Conservation (phyloP, 176 grass and related monocot genomes). For the Hsuehochloa calcarea region DNA sequence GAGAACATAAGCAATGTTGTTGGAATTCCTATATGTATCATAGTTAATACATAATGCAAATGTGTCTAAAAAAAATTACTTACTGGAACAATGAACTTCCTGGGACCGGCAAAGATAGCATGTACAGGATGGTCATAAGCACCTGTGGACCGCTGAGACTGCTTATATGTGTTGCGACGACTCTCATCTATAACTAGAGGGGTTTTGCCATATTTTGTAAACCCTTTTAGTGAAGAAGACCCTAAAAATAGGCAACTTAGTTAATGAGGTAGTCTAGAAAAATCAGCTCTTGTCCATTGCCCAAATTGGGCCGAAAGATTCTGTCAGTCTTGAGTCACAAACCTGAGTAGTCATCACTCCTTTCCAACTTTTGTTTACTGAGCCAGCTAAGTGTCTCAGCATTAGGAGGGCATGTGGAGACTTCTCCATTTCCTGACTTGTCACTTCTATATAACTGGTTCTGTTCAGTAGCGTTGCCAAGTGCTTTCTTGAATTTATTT, state of each 20-base stretch:
- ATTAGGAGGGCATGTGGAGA: neutral
- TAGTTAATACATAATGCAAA: neutral
- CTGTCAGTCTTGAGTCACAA: neutral
- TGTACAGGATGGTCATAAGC: constrained; percentile 30
- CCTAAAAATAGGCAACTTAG: constrained; percentile 28
- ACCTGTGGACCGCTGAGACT: constrained; percentile 2
- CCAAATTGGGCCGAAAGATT: neutral
- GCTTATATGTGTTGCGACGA: constrained; percentile 44
- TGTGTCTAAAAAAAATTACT: constrained; percentile 4
- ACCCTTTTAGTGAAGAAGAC: constrained; percentile 23
- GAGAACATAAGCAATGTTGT: neutral
- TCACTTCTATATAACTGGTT: neutral
- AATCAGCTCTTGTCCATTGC: neutral
- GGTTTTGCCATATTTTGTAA: constrained; percentile 37
- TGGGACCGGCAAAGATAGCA: constrained; percentile 33
- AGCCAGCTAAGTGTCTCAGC: constrained; percentile 29
- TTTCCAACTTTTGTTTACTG: constrained; percentile 30
- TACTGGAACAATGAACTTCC: constrained; percentile 48
- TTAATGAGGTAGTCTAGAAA: neutral
- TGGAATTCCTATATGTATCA: neutral
- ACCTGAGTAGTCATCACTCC: constrained; percentile 42
- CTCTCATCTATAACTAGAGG: constrained; percentile 33
- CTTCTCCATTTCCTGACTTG: no score
- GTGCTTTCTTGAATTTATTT: constrained; percentile 51
- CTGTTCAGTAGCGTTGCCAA: neutral